Conservation (phyloP, 371 early-diverging fungal genomes). For the Haplosporangium sp. region DNA sequence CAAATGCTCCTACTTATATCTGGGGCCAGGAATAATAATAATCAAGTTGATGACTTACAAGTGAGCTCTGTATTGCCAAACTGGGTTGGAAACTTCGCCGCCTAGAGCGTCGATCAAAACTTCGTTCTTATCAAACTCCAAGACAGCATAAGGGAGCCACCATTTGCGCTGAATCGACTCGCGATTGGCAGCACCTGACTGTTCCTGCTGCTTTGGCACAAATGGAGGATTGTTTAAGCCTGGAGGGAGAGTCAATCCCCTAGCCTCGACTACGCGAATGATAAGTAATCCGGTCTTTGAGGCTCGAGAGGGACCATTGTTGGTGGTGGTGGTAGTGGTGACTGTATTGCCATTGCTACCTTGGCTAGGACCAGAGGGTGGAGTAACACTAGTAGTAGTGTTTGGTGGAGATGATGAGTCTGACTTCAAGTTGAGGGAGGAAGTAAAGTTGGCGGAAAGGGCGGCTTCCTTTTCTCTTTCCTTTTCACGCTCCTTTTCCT, state of each 20-base stretch:
- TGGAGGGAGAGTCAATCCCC: conserved; percentile 72
- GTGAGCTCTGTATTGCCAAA: conserved; percentile 88
- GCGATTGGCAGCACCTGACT: conserved; percentile 60
- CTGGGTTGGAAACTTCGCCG: conserved; percentile 78
- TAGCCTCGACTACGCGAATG: conserved; percentile 86
- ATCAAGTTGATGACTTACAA: conserved; percentile 73
- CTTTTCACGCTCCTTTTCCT: conserved; percentile 44
- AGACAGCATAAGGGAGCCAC: conserved; percentile 88
- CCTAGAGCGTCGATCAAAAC: conserved; percentile 85
- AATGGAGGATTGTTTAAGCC: conserved; percentile 55
- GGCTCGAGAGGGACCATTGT: conserved; percentile 1
- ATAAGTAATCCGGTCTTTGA: conserved; percentile 71
- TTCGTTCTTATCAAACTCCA: conserved; percentile 96
- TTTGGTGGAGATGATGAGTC: conserved; percentile 27
- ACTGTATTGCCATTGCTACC: background rate
- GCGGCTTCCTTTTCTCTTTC: conserved; percentile 45
- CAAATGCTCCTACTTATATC: too few relatives aligned
- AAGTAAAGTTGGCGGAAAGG: conserved; percentile 33
- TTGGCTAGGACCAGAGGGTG: background rate
- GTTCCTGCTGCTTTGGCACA: conserved; percentile 54
- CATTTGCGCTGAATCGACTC: conserved; percentile 81
- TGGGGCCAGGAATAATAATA: background rate
- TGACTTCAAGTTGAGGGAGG: conserved; percentile 34
- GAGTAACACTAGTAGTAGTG: background rate
- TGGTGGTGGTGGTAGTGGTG: background rate